A percentile compares a stretch with the other conserved stretches of the same genome.
Conservation (phyloP, 1,284 basidiomycete genomes). For the Kwoniella shivajii region DNA sequence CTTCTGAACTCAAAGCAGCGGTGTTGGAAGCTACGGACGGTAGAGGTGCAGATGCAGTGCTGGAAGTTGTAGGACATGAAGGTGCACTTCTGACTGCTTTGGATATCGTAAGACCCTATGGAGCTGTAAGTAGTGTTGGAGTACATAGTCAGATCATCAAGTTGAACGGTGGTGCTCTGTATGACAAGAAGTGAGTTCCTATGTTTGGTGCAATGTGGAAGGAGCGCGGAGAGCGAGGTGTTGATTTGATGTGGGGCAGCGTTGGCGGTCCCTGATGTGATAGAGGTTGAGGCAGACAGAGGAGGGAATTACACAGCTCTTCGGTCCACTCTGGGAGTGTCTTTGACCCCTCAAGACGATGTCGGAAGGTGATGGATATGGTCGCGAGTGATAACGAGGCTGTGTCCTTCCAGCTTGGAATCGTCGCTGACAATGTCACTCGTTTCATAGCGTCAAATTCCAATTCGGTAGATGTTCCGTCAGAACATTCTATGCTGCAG, state of each 20-base stretch:
- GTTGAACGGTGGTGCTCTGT: slow-evolving; percentile 60
- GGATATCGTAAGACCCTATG: slow-evolving; percentile 75
- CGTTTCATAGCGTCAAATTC: slow-evolving; percentile 28
- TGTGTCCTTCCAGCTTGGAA: not conserved
- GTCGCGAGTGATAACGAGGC: not conserved
- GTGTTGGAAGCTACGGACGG: slow-evolving; percentile 45
- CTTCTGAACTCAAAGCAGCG: slow-evolving; percentile 30
- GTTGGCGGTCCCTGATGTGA: not conserved
- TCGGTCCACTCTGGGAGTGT: too few species aligned
- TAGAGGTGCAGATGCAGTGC: slow-evolving; percentile 55
- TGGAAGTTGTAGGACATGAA: slow-evolving; percentile 76
- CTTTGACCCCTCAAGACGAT: too few species aligned
- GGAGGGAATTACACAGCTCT: too few species aligned
- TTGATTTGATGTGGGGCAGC: not conserved
- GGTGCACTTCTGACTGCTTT: slow-evolving; percentile 72
- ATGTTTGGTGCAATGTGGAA: too few species aligned
- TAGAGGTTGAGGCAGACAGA: not conserved
- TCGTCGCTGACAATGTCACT: not conserved
- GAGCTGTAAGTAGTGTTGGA: slow-evolving; percentile 76
- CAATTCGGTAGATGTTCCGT: slow-evolving; percentile 77
- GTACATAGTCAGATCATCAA: slow-evolving; percentile 55
- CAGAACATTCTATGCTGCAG: slow-evolving; percentile 72
- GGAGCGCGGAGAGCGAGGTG: too few species aligned
- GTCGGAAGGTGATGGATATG: not conserved
- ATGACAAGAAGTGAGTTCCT: slow-evolving; percentile 68